Conservation (phyloP, 2,329 filamentous ascomycete species). For the Nigrospora oryzae region DNA sequence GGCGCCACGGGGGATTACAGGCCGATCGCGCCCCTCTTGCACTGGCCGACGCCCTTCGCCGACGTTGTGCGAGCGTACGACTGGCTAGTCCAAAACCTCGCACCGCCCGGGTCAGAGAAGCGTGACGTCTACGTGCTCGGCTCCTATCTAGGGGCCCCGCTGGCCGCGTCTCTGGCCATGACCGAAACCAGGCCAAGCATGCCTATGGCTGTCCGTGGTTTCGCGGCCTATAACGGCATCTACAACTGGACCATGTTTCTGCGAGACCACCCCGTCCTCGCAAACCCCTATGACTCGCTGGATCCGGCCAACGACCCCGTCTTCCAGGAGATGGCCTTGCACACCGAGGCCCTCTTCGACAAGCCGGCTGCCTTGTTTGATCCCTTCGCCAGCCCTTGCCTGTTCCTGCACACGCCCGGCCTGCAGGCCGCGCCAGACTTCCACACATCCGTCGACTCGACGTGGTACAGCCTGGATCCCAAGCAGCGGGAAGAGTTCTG, state of each 20-base stretch:
- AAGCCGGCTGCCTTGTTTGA: constrained; percentile 45
- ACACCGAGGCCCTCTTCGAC: constrained; percentile 35
- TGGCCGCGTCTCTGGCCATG: constrained; percentile 48
- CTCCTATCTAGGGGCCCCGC: constrained; percentile 47
- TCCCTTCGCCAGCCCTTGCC: constrained; percentile 46
- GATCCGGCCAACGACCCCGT: constrained; percentile 18
- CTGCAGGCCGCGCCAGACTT: constrained; percentile 37
- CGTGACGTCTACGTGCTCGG: constrained; percentile 44
- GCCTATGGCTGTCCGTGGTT: constrained; percentile 39
- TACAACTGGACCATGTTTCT: constrained; percentile 58
- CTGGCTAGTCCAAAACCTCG: constrained; percentile 39
- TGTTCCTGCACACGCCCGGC: constrained; percentile 49
- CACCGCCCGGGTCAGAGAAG: constrained; percentile 22
- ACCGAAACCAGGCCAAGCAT: constrained; percentile 40
- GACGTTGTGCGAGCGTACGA: constrained; percentile 45
- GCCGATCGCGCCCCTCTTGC: constrained; percentile 13
- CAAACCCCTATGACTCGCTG: constrained; percentile 9
- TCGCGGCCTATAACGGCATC: constrained; percentile 50
- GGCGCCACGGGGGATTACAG: constrained; percentile 1
- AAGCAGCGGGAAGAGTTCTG: neutral
- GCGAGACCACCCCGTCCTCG: constrained; percentile 40
- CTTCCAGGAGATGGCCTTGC: constrained; percentile 26
- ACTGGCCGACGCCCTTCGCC: constrained; percentile 50
- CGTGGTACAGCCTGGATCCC: neutral
- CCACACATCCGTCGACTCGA: constrained; percentile 20